These are phyloP conservation scores for Nasturtium officinale DNA, from an alignment of 345 rosid species.

Conservation along the genomic window DNA sequence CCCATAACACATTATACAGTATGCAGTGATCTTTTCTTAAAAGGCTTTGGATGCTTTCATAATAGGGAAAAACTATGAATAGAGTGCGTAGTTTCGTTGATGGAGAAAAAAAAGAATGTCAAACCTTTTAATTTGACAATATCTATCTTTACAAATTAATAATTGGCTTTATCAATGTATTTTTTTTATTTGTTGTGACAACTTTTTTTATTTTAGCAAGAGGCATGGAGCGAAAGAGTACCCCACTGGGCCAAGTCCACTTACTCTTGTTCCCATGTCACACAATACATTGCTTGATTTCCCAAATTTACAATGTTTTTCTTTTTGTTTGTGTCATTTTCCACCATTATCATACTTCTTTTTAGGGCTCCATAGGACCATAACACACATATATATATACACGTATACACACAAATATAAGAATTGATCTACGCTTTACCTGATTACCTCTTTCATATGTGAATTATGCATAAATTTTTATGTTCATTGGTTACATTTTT, in stretches of 20 bases:
- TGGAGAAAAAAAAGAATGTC: constrained; percentile 43
- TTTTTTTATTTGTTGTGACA: constrained; percentile 21
- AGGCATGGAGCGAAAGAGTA: constrained; percentile 43
- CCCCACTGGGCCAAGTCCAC: constrained; percentile 48
- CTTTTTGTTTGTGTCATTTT: constrained; percentile 10
- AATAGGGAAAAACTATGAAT: constrained; percentile 20
- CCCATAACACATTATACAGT: constrained; percentile 17
- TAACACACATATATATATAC: background rate
- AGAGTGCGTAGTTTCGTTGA: constrained; percentile 25
- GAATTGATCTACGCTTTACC: background rate
- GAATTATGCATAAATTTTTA: background rate
- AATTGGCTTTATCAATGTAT: constrained; percentile 36
- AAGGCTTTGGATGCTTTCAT: constrained; percentile 44
- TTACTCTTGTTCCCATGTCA: constrained; percentile 44
- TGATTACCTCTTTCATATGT: constrained; percentile 9
- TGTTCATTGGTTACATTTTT: background rate
- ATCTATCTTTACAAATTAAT: constrained; percentile 37
- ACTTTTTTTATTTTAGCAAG: constrained; percentile 31
- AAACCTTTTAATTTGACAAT: constrained; percentile 46
- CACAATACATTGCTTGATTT: constrained; percentile 39
- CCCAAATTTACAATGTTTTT: constrained; percentile 11
- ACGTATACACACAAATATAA: background rate
- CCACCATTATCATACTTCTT: constrained; percentile 19
- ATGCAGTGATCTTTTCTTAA: constrained; percentile 17
- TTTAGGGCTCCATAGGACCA: background rate